Evolutionary conservation across 768 basidiomycete species (phyloP).

Genomic region (Boletus fagicola): DNA sequence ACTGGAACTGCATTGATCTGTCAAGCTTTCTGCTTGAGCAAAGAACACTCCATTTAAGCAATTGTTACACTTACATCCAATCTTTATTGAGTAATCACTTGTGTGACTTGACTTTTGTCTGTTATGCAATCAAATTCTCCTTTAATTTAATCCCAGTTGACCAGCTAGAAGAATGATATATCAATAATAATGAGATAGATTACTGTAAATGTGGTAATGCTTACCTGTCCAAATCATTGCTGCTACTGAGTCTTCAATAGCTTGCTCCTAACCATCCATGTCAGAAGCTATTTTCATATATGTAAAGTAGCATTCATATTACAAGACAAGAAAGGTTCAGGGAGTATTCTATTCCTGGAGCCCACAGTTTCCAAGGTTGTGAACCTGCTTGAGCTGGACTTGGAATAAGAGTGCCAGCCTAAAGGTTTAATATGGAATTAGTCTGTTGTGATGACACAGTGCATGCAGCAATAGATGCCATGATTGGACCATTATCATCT

Average conservation of each 20-base stretch:
- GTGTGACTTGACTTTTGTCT: slow-evolving; percentile 5
- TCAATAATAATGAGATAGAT: neutral
- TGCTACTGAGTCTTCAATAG: too few species aligned
- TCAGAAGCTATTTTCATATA: too few species aligned
- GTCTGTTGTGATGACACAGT: neutral
- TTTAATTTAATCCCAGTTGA: slow-evolving; percentile 5
- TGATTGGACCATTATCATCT: neutral
- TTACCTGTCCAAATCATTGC: too few species aligned
- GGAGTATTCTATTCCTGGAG: neutral
- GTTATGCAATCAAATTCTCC: slow-evolving; percentile 8
- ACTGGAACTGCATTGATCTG: slow-evolving; percentile 20
- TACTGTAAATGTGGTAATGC: too few species aligned
- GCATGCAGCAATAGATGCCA: slow-evolving; percentile 12
- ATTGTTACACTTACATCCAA: slow-evolving; percentile 9
- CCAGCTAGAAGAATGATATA: neutral
- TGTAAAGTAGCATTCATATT: too few species aligned
- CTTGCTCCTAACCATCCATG: too few species aligned
- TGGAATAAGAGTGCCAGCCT: neutral
- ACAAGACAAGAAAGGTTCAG: too few species aligned
- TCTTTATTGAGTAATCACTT: slow-evolving; percentile 9
- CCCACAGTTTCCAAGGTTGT: slow-evolving; percentile 10
- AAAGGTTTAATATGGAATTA: slow-evolving; percentile 2
- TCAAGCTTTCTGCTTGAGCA: neutral
- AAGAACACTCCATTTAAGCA: neutral
- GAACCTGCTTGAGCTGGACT: neutral